Conservation (phyloP, 352 stramenopile species). For the Phytophthora capsici region DNA sequence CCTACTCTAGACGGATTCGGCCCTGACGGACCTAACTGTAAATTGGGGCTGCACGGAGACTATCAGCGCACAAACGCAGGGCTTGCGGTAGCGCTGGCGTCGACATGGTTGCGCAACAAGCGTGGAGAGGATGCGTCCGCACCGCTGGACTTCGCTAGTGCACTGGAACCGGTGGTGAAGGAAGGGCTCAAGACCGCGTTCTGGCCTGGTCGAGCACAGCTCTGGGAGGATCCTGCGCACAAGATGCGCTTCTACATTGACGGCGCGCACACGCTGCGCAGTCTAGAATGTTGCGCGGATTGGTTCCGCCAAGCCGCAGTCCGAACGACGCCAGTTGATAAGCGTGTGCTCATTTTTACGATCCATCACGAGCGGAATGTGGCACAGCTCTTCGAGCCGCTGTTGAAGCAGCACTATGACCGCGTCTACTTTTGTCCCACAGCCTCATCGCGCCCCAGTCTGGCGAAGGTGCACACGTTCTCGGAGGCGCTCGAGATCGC, state of each 20-base stretch:
- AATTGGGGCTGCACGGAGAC: conserved; percentile 67
- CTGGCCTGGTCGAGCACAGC: conserved; percentile 83
- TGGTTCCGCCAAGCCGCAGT: conserved; percentile 65
- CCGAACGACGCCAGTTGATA: conserved; percentile 18
- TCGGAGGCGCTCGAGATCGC: conserved; percentile 62
- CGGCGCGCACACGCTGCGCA: conserved; percentile 87
- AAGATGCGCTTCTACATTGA: conserved; percentile 81
- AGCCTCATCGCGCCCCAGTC: conserved; percentile 61
- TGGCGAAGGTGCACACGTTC: conserved; percentile 74
- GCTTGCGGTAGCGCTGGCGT: conserved; percentile 69
- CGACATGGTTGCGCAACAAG: conserved; percentile 56
- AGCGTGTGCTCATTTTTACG: conserved; percentile 76
- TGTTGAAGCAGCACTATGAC: conserved; percentile 70
- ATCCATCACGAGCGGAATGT: conserved; percentile 88
- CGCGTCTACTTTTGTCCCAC: conserved; percentile 82
- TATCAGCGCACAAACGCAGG: conserved; percentile 86
- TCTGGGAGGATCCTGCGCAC: conserved; percentile 51
- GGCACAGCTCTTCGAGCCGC: conserved; percentile 61
- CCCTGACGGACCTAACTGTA: conserved; percentile 37
- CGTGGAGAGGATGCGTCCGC: conserved; percentile 17
- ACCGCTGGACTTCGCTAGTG: conserved; percentile 31
- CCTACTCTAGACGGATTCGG: conserved; percentile 61
- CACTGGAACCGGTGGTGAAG: conserved; percentile 55
- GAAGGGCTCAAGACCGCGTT: conserved; percentile 65
- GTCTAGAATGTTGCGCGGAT: conserved; percentile 70